phyloP scores from a whole-genome alignment of 106 monocot genomes.

The Xerophyta viscosa region DNA sequence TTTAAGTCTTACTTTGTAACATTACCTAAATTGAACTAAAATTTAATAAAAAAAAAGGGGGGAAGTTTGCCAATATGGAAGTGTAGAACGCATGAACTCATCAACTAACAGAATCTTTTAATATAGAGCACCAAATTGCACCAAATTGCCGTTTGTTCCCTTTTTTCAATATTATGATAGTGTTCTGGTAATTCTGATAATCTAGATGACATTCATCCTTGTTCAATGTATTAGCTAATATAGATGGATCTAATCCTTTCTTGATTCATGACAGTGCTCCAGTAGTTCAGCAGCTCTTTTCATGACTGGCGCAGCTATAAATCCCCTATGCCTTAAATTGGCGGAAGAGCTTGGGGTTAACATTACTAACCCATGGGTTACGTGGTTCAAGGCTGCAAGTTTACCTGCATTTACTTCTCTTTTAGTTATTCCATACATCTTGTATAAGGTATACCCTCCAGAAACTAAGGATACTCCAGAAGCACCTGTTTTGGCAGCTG shows the following conservation, averaged over 20 bases:
- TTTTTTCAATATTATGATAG: no score
- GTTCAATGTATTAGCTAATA: background rate
- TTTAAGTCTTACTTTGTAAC: no score
- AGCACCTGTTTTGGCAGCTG: slow-evolving; percentile 74
- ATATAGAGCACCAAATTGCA: no score
- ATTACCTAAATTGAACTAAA: no score
- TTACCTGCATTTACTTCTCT: slow-evolving; percentile 85
- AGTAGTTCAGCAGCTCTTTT: slow-evolving; percentile 95
- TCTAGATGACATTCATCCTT: no score
- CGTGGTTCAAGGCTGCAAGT: slow-evolving; percentile 93
- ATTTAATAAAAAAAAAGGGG: no score
- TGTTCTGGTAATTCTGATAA: no score
- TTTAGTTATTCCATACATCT: slow-evolving; percentile 67
- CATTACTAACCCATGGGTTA: slow-evolving; percentile 81
- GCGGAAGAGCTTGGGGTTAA: slow-evolving; percentile 85
- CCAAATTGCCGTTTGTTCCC: no score
- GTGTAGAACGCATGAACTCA: no score
- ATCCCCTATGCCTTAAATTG: slow-evolving; percentile 86
- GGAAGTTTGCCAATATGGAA: no score
- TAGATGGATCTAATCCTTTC: background rate
- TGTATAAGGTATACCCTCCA: slow-evolving; percentile 88
- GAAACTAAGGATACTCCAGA: slow-evolving; percentile 87
- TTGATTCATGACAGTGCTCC: slow-evolving; percentile 60
- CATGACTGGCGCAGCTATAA: slow-evolving; percentile 95
- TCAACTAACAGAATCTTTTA: no score